Evolutionary conservation across 2,329 filamentous ascomycete genomes (phyloP), one percentile per base, ranked within the genome.

Genomic region (Cytospora paraplurivora): DNA sequence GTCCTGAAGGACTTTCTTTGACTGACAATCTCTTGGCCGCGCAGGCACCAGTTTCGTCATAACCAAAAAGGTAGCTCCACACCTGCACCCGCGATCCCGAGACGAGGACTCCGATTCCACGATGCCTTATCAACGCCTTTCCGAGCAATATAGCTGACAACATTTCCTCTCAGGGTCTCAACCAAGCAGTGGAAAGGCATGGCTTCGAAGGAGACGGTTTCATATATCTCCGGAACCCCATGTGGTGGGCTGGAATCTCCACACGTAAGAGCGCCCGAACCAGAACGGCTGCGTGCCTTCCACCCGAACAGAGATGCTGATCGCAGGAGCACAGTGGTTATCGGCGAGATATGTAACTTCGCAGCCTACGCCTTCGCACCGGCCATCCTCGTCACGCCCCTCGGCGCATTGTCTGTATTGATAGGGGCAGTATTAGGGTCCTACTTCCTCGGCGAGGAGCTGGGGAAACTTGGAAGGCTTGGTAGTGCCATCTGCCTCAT

Each of bases 121-220:
- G 47, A 53, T n/a, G 19, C 7, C 19, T 37, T 44, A 34, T 10
- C 44, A 50, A 34, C 38, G 32, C 32, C n/a, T 21, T 2, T 21
- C 19, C 56, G 41, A 59, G 33, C 44, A 8, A 17, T 33, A 35
- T 35, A 21, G 56, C 63, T 65, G 52, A 66, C 54, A 33, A 12
- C 27, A 27, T 59, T 15, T 56, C 44, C 10, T 51, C 61, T 37
- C 71, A 94, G 90, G 94, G 94, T 69, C 84, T 99, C 70, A 92
- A 93, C 76, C 91, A 97, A 77, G 92, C 93, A 68, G 92, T 91
- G 73, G 89, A 96, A 77, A 86, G 88, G 71, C 93, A 97, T 79
- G 96, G 95, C 55, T 99, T 98, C 74, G 93, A 97, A 75, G 95
- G 96, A 70, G 95, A 98, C 71, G 95, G 95, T 63, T 99, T 91